Conservation (phyloP, 2,329 filamentous ascomycete genomes). For the Magnaporthiopsis poae region DNA sequence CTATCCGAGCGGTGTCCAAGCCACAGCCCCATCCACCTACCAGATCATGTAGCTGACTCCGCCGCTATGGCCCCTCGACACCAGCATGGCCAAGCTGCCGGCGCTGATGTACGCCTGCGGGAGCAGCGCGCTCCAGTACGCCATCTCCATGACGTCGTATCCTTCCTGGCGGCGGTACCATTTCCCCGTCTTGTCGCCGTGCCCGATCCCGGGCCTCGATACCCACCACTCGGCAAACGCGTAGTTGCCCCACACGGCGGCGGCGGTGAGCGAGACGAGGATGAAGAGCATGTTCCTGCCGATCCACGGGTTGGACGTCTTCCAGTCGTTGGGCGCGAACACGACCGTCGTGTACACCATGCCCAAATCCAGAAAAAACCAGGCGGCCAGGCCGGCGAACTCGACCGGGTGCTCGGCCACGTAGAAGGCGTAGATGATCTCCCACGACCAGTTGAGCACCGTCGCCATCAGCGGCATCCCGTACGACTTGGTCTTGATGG, state of each 20-base stretch:
- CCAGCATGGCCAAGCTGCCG: conserved; percentile 32
- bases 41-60: conserved; percentile 39
- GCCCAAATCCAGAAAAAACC: conserved; percentile 39
- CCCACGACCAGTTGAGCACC: conserved; percentile 41
- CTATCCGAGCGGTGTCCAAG: too few species aligned
- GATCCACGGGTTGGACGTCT: conserved; percentile 26
- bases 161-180: conserved; percentile 30
- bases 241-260: conserved; percentile 29
- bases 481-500: conserved; percentile 36
- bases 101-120: conserved; percentile 32
- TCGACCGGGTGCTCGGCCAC: conserved; percentile 36
- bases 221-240: conserved; percentile 40
- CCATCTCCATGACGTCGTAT: conserved; percentile 39
- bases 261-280: conserved; percentile 25
- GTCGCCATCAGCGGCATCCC: conserved; percentile 40
- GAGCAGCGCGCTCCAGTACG: conserved; percentile 37
- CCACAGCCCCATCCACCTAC: conserved; percentile 24
- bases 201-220: conserved; percentile 28
- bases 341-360: conserved; percentile 37
- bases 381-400: conserved; percentile 32
- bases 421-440: conserved; percentile 37
- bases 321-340: conserved; percentile 34
- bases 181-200: conserved; percentile 35
- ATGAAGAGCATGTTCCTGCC: conserved; percentile 30
- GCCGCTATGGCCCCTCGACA: conserved; percentile 36